Evolutionary conservation across 1,284 basidiomycete genomes (phyloP).

Genomic region (Cerrena zonata): DNA sequence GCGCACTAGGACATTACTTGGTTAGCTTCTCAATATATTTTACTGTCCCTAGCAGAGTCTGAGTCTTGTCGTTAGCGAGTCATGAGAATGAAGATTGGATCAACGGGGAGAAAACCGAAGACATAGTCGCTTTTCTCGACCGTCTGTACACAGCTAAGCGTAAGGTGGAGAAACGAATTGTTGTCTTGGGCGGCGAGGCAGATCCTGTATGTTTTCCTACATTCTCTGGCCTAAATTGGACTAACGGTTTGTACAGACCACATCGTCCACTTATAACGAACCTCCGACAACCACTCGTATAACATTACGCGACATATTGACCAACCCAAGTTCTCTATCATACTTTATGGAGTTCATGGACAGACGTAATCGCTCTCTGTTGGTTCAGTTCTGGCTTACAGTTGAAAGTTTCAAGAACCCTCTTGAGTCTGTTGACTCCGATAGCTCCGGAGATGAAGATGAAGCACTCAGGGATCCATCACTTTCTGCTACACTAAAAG

Average conservation of each 20-base stretch:
- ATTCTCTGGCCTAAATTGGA: not conserved
- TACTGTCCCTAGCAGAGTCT: not conserved
- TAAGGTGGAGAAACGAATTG: constrained; percentile 81
- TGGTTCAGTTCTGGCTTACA: constrained; percentile 95
- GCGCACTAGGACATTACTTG: constrained; percentile 65
- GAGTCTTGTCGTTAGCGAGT: constrained; percentile 44
- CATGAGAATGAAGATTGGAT: constrained; percentile 83
- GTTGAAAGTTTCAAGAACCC: constrained; percentile 97
- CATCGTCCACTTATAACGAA: constrained; percentile 25
- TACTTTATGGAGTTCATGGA: constrained; percentile 99
- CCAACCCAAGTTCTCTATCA: constrained; percentile 83
- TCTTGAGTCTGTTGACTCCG: constrained; percentile 76
- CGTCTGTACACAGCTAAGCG: constrained; percentile 83
- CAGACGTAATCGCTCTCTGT: constrained; percentile 72
- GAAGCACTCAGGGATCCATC: constrained; percentile 58
- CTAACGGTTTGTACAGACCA: not conserved
- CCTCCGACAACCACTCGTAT: constrained; percentile 21
- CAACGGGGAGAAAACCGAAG: constrained; percentile 74
- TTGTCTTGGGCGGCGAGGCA: constrained; percentile 66
- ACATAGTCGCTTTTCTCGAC: constrained; percentile 81
- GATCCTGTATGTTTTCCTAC: constrained; percentile 42
- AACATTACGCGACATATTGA: constrained; percentile 70
- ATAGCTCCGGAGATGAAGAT: constrained; percentile 61
- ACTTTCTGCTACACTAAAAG: constrained; percentile 59
- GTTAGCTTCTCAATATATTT: constrained; percentile 32